Percentiles rank a stretch among this genome's conserved stretches.
These are phyloP conservation scores for Bothriochloa decipiens DNA, from an alignment of 176 grass and related monocot species.

Conservation along the genomic window DNA sequence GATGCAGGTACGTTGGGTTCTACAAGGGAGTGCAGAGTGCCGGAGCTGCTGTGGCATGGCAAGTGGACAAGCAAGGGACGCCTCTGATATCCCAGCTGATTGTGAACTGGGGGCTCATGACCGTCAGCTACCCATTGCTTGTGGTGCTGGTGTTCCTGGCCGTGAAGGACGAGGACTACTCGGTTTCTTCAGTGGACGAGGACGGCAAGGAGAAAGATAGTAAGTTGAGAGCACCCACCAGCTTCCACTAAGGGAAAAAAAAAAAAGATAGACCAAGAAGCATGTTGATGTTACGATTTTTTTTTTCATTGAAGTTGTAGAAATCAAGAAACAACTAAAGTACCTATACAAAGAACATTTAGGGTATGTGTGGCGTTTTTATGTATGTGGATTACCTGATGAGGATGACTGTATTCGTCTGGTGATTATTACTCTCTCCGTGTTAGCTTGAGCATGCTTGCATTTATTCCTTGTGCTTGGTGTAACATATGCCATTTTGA, in stretches of 20 bases:
- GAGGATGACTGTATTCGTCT: not conserved
- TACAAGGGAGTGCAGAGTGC: conserved; percentile 97
- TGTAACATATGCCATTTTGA: not conserved
- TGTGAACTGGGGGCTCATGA: conserved; percentile 80
- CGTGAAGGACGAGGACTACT: conserved; percentile 62
- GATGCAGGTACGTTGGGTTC: conserved; percentile 80
- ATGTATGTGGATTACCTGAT: not conserved
- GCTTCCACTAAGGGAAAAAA: conserved; percentile 35
- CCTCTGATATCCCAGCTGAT: conserved; percentile 58
- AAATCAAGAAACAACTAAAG: not conserved
- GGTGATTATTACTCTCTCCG: not conserved
- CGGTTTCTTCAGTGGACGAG: conserved; percentile 33
- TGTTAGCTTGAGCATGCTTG: not conserved
- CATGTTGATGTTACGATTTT: too few relatives aligned
- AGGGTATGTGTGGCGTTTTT: not conserved
- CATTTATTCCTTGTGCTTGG: not conserved
- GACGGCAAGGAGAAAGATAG: conserved; percentile 24
- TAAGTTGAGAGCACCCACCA: conserved; percentile 23
- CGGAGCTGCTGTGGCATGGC: conserved; percentile 85
- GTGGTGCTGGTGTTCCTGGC: conserved; percentile 67
- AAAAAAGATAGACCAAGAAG: not conserved
- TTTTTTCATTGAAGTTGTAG: not conserved
- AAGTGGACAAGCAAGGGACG: conserved; percentile 54
- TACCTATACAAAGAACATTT: not conserved
- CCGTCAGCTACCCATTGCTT: conserved; percentile 82